phyloP scores from a whole-genome alignment of 2,329 filamentous ascomycete species.

The Neospermospora avenae region DNA sequence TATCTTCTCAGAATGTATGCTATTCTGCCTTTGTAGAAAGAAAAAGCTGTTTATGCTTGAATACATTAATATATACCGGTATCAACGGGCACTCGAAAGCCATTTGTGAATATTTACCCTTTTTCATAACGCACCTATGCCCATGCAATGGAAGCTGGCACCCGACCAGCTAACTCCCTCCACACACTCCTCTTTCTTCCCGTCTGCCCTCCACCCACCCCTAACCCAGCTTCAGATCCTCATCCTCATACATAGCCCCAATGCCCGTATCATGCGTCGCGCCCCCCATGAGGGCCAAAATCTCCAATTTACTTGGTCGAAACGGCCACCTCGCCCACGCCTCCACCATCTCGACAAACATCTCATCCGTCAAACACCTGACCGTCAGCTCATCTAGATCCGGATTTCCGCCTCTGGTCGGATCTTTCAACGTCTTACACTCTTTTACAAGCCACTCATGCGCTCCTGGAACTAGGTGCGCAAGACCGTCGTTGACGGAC shows the following conservation, averaged over 20 bases:
- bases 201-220: too few relatives aligned
- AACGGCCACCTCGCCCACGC: constrained; percentile 67
- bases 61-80: background rate
- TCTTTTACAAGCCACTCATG: constrained; percentile 48
- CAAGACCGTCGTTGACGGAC: constrained; percentile 44
- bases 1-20: too few relatives aligned
- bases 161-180: too few relatives aligned
- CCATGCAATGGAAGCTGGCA: too few relatives aligned
- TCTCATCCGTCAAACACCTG: constrained; percentile 48
- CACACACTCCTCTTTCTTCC: too few relatives aligned
- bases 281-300: constrained; percentile 32
- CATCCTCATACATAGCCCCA: background rate
- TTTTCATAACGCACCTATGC: too few relatives aligned
- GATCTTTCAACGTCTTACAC: constrained; percentile 49
- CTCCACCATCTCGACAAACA: constrained; percentile 56
- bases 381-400: constrained; percentile 42
- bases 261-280: background rate
- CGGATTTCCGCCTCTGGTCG: constrained; percentile 43
- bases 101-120: too few relatives aligned
- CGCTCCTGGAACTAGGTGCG: constrained; percentile 57
- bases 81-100: background rate
- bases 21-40: too few relatives aligned
- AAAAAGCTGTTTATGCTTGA: too few relatives aligned
- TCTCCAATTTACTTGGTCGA: constrained; percentile 59
- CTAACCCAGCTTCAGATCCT: background rate